Conservation (phyloP, 2,329 filamentous ascomycete species). For the Diplodia sapinea region DNA sequence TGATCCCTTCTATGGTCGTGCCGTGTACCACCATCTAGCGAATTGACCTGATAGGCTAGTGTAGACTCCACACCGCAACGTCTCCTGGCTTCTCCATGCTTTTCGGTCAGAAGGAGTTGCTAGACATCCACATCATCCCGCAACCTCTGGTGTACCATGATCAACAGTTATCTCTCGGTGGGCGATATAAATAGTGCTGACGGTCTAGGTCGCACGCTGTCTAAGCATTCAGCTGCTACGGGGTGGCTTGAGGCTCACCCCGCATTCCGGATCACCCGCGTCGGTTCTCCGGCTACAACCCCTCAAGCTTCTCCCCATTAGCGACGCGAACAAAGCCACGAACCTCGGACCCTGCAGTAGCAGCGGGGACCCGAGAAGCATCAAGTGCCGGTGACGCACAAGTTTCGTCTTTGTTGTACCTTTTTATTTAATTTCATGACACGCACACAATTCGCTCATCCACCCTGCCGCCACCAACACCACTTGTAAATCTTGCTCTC, state of each 20-base stretch:
- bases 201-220: not conserved
- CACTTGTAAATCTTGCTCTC: not conserved
- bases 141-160: not conserved
- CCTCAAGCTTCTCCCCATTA: conserved; percentile 5
- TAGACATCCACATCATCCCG: not conserved
- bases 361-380: conserved; percentile 2
- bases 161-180: not conserved
- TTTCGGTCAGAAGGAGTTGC: not conserved
- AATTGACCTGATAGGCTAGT: too few relatives aligned
- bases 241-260: conserved; percentile 9
- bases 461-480: not conserved
- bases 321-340: not conserved
- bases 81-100: not conserved
- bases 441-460: not conserved
- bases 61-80: not conserved
- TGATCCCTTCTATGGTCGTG: too few relatives aligned
- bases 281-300: conserved; percentile 7
- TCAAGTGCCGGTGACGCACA: not conserved
- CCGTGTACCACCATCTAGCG: too few relatives aligned
- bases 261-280: conserved; percentile 5
- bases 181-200: not conserved
- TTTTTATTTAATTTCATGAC: not conserved
- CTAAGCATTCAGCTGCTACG: not conserved
- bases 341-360: conserved; percentile 16
- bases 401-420: not conserved